Conservation (phyloP, 2,329 filamentous ascomycete species). For the Diaporthe sp. region DNA sequence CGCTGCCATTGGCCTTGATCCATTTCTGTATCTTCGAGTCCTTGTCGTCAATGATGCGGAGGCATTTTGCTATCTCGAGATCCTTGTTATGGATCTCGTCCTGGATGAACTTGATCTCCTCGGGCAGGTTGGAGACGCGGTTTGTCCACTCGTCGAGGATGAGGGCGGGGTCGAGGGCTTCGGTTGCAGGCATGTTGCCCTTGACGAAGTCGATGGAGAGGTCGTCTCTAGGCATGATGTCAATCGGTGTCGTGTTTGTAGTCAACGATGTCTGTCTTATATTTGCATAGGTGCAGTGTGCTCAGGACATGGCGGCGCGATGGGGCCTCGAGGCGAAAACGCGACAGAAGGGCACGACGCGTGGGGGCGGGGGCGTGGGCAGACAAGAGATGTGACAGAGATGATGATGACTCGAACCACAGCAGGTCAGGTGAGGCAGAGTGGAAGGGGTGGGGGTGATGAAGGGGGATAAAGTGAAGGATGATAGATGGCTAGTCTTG, state of each 20-base stretch:
- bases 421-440: constrained; percentile 28
- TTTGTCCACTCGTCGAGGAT: constrained; percentile 86
- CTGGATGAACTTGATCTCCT: constrained; percentile 85
- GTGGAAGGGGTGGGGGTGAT: constrained; percentile 5
- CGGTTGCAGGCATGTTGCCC: constrained; percentile 72
- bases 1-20: constrained; percentile 82
- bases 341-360: constrained; percentile 25
- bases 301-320: constrained; percentile 22
- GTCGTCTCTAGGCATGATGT: constrained; percentile 81
- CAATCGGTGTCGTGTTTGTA: constrained; percentile 55
- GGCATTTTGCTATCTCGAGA: constrained; percentile 76
- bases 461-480: constrained; percentile 35
- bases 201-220: constrained; percentile 78
- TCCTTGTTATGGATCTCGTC: constrained; percentile 89
- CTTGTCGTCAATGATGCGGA: constrained; percentile 77
- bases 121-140: constrained; percentile 81
- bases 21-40: constrained; percentile 85
- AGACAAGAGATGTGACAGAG: constrained; percentile 21
- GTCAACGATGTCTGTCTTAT: constrained; percentile 28
- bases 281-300: constrained; percentile 39
- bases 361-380: constrained; percentile 17
- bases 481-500: constrained; percentile 33
- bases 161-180: constrained; percentile 74
- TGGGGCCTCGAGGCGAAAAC: constrained; percentile 19
- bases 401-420: constrained; percentile 20